A percentile compares a stretch with the other conserved stretches of the same genome.
Conservation (phyloP, 805 yeast species). For the Torulaspora gathmanii region DNA sequence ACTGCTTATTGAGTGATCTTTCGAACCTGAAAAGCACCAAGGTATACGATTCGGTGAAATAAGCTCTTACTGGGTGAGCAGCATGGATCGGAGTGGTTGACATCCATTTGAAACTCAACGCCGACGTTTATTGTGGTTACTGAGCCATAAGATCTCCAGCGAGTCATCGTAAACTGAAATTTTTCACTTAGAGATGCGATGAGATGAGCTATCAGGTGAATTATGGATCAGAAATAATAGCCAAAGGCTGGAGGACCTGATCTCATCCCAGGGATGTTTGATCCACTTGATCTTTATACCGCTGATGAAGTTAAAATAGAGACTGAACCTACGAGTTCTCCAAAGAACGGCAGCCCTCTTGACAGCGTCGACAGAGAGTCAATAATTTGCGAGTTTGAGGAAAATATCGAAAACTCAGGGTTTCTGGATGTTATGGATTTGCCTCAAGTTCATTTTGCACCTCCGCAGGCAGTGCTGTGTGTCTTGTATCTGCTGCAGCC, state of each 20-base stretch:
- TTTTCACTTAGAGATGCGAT: constrained; percentile 4
- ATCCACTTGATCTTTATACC: constrained; percentile 37
- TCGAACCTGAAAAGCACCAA: neutral
- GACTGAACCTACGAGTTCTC: neutral
- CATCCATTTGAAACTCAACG: neutral
- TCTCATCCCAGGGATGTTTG: constrained; percentile 26
- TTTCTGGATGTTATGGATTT: constrained; percentile 55
- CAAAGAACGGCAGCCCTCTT: neutral
- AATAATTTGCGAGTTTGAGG: constrained; percentile 1
- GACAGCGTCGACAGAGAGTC: neutral
- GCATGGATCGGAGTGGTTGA: neutral
- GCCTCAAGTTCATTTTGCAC: constrained; percentile 48
- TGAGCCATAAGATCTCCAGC: neutral
- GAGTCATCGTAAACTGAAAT: neutral
- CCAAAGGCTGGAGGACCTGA: neutral
- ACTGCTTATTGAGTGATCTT: neutral
- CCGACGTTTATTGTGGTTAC: neutral
- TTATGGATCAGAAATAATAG: neutral
- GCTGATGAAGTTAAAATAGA: constrained; percentile 9
- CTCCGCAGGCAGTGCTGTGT: constrained; percentile 41
- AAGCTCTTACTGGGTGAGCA: no score
- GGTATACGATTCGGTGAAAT: neutral
- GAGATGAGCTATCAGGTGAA: neutral
- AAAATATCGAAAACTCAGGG: constrained; percentile 22
- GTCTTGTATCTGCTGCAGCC: constrained; percentile 48